Conservation (phyloP, 306 rosid genomes). For the Castanea crenata region DNA sequence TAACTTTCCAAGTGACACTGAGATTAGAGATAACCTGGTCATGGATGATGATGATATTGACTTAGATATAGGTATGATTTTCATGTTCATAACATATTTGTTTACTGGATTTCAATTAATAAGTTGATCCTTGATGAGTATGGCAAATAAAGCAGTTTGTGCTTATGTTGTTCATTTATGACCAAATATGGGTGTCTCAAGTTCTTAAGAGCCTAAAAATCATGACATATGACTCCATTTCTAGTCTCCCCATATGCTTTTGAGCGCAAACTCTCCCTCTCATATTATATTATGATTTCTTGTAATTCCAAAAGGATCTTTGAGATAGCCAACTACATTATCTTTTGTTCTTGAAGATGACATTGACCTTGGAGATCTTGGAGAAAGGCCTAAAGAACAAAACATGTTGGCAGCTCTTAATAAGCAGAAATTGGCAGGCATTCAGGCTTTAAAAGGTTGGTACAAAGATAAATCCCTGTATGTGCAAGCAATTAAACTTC, state of each 20-base stretch:
- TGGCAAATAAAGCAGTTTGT: neutral
- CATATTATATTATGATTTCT: neutral
- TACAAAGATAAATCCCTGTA: neutral
- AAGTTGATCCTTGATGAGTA: neutral
- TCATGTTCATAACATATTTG: slow-evolving; percentile 13
- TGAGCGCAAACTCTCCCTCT: neutral
- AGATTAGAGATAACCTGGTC: slow-evolving; percentile 35
- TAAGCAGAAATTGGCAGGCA: slow-evolving; percentile 70
- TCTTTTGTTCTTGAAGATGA: slow-evolving; percentile 50
- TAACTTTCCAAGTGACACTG: slow-evolving; percentile 49
- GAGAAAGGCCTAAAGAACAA: slow-evolving; percentile 66
- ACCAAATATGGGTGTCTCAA: neutral
- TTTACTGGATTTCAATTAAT: neutral
- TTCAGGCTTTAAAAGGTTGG: slow-evolving; percentile 76
- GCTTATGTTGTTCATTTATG: neutral
- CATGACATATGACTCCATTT: neutral
- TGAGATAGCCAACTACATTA: slow-evolving; percentile 5
- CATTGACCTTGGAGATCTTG: slow-evolving; percentile 56
- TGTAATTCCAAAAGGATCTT: neutral
- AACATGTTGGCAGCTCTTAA: slow-evolving; percentile 61
- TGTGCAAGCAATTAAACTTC: too few species aligned
- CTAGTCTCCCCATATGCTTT: neutral
- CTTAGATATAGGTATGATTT: slow-evolving; percentile 60
- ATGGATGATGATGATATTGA: slow-evolving; percentile 41
- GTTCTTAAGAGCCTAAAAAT: neutral